Evolutionary conservation across 2,329 filamentous ascomycete genomes (phyloP).

Genomic region (Ceratocystis lukuohia): DNA sequence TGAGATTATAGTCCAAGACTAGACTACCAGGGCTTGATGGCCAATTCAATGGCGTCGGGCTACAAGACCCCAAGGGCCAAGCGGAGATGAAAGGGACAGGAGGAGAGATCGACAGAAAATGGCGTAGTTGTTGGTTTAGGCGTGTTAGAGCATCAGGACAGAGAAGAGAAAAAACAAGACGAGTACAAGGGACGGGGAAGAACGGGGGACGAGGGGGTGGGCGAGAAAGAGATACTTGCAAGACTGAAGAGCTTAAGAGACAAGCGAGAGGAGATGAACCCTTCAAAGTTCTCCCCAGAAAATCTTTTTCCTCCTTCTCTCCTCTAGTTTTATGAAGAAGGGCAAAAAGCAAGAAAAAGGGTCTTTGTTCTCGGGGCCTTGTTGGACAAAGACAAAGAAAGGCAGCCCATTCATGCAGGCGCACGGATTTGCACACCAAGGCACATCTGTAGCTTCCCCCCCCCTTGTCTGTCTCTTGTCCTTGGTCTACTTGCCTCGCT

Average conservation of each 20-base stretch:
- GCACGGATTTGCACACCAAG: not conserved
- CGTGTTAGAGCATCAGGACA: not conserved
- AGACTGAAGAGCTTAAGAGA: not conserved
- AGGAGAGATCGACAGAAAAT: not conserved
- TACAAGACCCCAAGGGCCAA: not conserved
- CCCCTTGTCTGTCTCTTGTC: not conserved
- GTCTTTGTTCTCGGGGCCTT: not conserved
- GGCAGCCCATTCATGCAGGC: not conserved
- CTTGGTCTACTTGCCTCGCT: not conserved
- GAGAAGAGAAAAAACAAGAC: not conserved
- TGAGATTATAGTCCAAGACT: too few relatives aligned
- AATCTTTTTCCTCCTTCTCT: not conserved
- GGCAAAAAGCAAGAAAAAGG: not conserved
- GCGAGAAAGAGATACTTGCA: not conserved
- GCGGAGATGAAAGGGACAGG: constrained; percentile 3
- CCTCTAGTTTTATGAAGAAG: not conserved
- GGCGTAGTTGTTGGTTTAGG: not conserved
- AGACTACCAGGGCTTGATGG: too few relatives aligned
- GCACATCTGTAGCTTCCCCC: not conserved
- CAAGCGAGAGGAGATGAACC: not conserved
- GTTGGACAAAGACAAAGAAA: not conserved
- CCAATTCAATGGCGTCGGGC: not conserved
- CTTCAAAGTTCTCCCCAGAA: too few relatives aligned
- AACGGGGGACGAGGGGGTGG: not conserved
- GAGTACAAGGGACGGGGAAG: not conserved